Conservation (phyloP, 257 asterid species). For the Verbena officinalis region DNA sequence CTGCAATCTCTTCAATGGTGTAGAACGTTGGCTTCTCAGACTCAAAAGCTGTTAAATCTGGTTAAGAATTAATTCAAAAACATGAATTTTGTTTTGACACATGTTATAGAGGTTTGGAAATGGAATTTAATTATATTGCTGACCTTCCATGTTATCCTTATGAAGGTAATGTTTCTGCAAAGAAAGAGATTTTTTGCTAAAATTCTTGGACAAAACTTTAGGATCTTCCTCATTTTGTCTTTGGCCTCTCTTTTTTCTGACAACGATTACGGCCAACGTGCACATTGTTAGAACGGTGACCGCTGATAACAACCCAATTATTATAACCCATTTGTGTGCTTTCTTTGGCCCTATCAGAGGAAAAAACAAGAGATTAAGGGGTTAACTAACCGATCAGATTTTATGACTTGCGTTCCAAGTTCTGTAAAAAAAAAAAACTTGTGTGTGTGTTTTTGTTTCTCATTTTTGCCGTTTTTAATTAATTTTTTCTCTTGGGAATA, state of each 20-base stretch:
- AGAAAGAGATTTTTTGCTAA: constrained; percentile 43
- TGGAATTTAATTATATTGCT: too few species aligned
- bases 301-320: constrained; percentile 47
- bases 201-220: constrained; percentile 41
- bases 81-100: background rate
- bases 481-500: too few species aligned
- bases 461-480: too few species aligned
- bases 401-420: too few species aligned
- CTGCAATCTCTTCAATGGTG: constrained; percentile 69
- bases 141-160: constrained; percentile 56
- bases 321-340: constrained; percentile 52
- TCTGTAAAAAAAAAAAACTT: too few species aligned
- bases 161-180: constrained; percentile 41
- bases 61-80: background rate
- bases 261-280: constrained; percentile 47
- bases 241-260: constrained; percentile 40
- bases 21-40: constrained; percentile 65
- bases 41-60: constrained; percentile 64
- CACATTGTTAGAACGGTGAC: constrained; percentile 58
- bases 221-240: constrained; percentile 40
- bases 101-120: background rate
- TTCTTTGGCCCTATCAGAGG: constrained; percentile 27
- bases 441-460: too few species aligned
- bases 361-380: background rate
- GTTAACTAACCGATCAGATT: too few species aligned